phyloP scores from a whole-genome alignment of 768 basidiomycete species.

The Amanita exitialis region DNA sequence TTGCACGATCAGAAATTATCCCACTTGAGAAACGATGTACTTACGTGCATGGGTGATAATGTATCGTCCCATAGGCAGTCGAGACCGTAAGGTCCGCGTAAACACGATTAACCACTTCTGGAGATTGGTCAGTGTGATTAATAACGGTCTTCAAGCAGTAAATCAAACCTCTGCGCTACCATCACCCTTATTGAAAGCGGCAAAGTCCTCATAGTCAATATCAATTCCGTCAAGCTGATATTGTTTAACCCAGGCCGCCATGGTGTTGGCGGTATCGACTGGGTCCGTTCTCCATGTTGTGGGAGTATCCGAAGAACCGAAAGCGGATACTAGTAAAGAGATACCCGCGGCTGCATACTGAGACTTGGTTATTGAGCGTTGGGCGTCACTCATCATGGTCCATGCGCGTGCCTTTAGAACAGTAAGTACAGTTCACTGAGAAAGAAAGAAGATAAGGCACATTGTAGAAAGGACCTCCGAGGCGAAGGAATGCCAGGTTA shows the following conservation, averaged over 20 bases:
- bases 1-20: not conserved
- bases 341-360: constrained; percentile 52
- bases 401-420: constrained; percentile 1
- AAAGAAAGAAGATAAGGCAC: constrained; percentile 10
- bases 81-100: constrained; percentile 36
- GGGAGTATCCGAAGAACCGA: constrained; percentile 48
- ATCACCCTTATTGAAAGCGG: constrained; percentile 41
- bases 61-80: constrained; percentile 38
- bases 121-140: not conserved
- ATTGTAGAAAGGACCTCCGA: constrained; percentile 49
- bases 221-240: constrained; percentile 64
- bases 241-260: constrained; percentile 56
- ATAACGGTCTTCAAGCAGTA: not conserved
- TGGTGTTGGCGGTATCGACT: constrained; percentile 45
- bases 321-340: constrained; percentile 50
- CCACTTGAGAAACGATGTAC: constrained; percentile 7
- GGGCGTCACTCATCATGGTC: not conserved
- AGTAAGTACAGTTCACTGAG: not conserved
- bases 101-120: constrained; percentile 43
- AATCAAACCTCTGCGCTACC: constrained; percentile 39
- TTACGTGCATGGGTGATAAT: constrained; percentile 49
- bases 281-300: constrained; percentile 51
- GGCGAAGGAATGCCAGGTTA: constrained; percentile 43
- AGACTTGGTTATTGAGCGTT: constrained; percentile 29
- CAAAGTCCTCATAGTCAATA: constrained; percentile 69